phyloP scores from a whole-genome alignment of 352 stramenopile species.

The Globisporangium iwayamae region DNA sequence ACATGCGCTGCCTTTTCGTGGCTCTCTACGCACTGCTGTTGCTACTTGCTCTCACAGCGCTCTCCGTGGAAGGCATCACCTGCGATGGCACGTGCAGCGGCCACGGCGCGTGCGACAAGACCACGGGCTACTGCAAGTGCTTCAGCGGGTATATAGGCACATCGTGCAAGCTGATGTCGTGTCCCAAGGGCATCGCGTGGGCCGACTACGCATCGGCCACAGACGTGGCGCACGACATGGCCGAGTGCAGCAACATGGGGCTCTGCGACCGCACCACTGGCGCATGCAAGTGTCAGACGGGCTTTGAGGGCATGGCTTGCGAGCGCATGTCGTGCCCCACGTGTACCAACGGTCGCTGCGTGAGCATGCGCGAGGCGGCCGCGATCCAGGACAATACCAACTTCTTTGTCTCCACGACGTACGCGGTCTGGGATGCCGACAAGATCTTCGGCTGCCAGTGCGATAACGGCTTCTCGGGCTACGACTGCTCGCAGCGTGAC shows the following conservation, averaged over 20 bases:
- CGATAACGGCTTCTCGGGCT: conserved; percentile 55
- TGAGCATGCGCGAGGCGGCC: conserved; percentile 68
- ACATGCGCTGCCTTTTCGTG: too few species aligned
- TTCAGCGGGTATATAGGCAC: conserved; percentile 73
- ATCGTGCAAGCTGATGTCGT: conserved; percentile 38
- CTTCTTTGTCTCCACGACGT: conserved; percentile 60
- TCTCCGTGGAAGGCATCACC: conserved; percentile 12
- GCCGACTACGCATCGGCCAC: conserved; percentile 47
- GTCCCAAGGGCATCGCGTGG: conserved; percentile 31
- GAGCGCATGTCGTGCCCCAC: conserved; percentile 54
- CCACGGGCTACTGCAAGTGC: conserved; percentile 73
- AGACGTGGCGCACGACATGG: conserved; percentile 67
- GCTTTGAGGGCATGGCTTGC: conserved; percentile 79
- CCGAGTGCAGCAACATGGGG: conserved; percentile 86
- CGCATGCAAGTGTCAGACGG: conserved; percentile 43
- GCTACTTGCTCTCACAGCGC: background rate
- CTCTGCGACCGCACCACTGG: conserved; percentile 74
- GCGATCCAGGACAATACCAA: conserved; percentile 57
- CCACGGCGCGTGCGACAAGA: conserved; percentile 46
- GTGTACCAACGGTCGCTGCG: conserved; percentile 64
- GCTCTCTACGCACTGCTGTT: background rate
- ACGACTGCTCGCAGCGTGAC: conserved; percentile 56
- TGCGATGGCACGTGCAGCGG: conserved; percentile 86
- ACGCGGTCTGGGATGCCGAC: conserved; percentile 67
- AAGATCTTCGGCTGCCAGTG: conserved; percentile 80